Evolutionary conservation across 805 yeast species (phyloP), one percentile per base, ranked within the genome.

Genomic region (Yamadazyma nakazawae): DNA sequence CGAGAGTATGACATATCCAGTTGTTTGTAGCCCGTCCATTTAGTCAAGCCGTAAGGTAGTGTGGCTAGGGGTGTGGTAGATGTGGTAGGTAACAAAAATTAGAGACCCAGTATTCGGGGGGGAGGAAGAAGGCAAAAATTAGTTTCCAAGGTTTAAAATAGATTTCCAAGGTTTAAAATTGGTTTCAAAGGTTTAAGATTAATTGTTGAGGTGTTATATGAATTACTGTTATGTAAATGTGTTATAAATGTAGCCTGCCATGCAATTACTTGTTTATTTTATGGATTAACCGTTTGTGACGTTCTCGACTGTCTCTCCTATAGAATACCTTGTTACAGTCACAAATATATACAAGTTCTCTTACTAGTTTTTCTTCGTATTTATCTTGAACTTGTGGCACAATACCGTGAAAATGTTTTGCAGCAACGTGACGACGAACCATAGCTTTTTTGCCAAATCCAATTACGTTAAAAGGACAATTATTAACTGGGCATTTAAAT

Each of bases 361-460:
- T 8, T 8, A 48, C 21, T 8, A 48, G 21, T 13, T 37, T 18
- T 18, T 28, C 24, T 16, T 40, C 46, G 25, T 34, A 26, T 12
- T 19, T 18, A 21, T 48, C 47, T 19, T 16, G 24, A 3, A 14
- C 21, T n/a, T 28, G 14, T 3, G 38, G 14, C 19, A 26, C 40
- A 30, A n/a, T 8, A 14, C 34, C 34, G 21, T 26, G 34, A 19
- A 25, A 24, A 46, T 66, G 71, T n/a, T 54, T 52, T 12, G 52
- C 40, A 13, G 60, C 55, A 1, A 61, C 52, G 43, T 67, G 72
- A 37, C 63, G 63, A 34, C 69, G 52, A 30, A 66, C 52, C 35
- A 57, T 54, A 2, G 62, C 61, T 41, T 60, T 65, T 40, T 64
- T 62, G 32, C 57, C 56, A 37, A 59, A 60, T 1, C 70, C 71